Conservation (phyloP, 306 rosid species). For the Glycyrrhiza uralensis region DNA sequence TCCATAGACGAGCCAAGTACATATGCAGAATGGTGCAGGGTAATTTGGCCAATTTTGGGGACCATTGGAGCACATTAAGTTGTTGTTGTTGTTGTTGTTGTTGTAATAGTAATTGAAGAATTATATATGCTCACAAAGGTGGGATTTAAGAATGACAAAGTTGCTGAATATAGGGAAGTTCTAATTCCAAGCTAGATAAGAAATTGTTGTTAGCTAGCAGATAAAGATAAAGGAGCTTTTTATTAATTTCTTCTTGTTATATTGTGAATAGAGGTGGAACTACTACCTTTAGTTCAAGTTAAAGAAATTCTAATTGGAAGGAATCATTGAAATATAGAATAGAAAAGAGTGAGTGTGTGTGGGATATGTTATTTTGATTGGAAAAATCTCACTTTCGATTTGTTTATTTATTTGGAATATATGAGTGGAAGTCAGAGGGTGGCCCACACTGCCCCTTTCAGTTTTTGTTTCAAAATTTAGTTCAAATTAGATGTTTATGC, state of each 20-base stretch:
- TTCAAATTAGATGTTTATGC: not conserved
- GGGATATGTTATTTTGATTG: slow-evolving; percentile 65
- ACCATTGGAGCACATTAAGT: slow-evolving; percentile 32
- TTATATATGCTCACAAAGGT: slow-evolving; percentile 39
- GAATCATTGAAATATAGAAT: slow-evolving; percentile 61
- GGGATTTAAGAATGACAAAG: slow-evolving; percentile 47
- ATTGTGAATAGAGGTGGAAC: slow-evolving; percentile 57
- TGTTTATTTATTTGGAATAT: slow-evolving; percentile 73
- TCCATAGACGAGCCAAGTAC: too few species aligned
- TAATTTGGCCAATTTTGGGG: slow-evolving; percentile 41
- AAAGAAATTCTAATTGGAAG: slow-evolving; percentile 29
- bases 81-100: too few species aligned
- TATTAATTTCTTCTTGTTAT: slow-evolving; percentile 38
- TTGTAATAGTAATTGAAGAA: slow-evolving; percentile 53
- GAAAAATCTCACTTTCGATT: slow-evolving; percentile 74
- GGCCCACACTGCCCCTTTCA: slow-evolving; percentile 52
- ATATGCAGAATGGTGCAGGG: slow-evolving; percentile 49
- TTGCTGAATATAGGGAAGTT: slow-evolving; percentile 41
- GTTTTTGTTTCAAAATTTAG: slow-evolving; percentile 13
- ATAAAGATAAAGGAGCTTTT: slow-evolving; percentile 49
- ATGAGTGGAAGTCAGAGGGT: slow-evolving; percentile 89
- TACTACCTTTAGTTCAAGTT: slow-evolving; percentile 48
- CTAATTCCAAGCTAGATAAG: slow-evolving; percentile 17
- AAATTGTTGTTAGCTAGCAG: slow-evolving; percentile 37
- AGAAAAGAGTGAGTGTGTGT: slow-evolving; percentile 34